These are phyloP conservation scores for Naganishia liquefaciens DNA, from an alignment of 1,284 basidiomycete genomes.

Conservation along the genomic window DNA sequence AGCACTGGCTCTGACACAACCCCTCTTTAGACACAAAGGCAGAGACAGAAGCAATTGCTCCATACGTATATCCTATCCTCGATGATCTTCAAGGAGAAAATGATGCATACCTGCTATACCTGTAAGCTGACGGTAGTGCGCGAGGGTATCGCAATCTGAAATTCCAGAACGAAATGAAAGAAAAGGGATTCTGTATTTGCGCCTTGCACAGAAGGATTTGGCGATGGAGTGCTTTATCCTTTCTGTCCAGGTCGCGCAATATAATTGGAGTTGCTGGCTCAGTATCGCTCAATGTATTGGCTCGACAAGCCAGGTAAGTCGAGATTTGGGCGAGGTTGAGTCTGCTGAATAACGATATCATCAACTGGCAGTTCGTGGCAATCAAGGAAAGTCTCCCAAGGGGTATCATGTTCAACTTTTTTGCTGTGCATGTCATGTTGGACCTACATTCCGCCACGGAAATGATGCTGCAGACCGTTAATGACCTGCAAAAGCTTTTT, in stretches of 20 bases:
- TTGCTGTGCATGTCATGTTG: constrained; percentile 84
- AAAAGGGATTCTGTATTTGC: constrained; percentile 75
- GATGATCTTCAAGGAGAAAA: constrained; percentile 62
- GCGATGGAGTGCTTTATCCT: constrained; percentile 79
- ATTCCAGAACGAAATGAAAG: constrained; percentile 54
- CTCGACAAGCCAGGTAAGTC: constrained; percentile 80
- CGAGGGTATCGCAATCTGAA: not conserved
- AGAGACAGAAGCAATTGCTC: constrained; percentile 64
- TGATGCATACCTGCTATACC: constrained; percentile 83
- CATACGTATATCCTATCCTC: constrained; percentile 66
- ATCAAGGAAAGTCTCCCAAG: constrained; percentile 50
- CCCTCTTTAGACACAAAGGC: constrained; percentile 65
- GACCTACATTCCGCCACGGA: constrained; percentile 86
- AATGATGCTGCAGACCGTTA: constrained; percentile 70
- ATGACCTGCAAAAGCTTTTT: constrained; percentile 77
- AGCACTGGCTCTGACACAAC: not conserved
- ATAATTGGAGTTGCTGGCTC: constrained; percentile 96
- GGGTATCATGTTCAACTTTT: constrained; percentile 61
- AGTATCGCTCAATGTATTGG: constrained; percentile 76
- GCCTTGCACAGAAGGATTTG: constrained; percentile 74
- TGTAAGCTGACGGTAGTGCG: constrained; percentile 60
- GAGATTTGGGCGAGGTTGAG: not conserved
- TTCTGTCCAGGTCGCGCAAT: constrained; percentile 78
- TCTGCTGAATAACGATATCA: constrained; percentile 10
- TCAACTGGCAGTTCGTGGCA: constrained; percentile 45